These are phyloP conservation scores for Aspergillus ochraceus DNA, from an alignment of 2,329 filamentous ascomycete genomes.

Conservation along the genomic window DNA sequence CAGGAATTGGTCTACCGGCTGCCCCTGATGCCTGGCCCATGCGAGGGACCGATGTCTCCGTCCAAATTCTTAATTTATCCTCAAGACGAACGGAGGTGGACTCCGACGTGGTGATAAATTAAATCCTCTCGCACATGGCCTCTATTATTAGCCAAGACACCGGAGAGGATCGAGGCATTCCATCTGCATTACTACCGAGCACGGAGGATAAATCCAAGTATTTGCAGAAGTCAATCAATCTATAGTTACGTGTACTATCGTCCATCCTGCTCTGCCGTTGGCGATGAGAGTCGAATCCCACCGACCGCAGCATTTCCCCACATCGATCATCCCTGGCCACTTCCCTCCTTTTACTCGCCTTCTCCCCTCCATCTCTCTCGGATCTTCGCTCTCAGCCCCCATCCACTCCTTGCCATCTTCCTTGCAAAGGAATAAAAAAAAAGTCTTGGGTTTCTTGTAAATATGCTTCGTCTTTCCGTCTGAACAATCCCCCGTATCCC, in stretches of 20 bases:
- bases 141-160: background rate
- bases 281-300: background rate
- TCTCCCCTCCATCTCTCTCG: background rate
- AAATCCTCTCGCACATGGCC: background rate
- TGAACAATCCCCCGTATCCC: conserved; percentile 11
- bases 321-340: conserved; percentile 7
- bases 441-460: conserved; percentile 8
- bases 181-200: background rate
- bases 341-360: conserved; percentile 3
- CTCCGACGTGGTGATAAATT: background rate
- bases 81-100: background rate
- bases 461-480: conserved; percentile 16
- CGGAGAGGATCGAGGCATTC: background rate
- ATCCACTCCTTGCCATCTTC: background rate
- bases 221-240: background rate
- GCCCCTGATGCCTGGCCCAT: background rate
- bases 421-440: background rate
- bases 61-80: background rate
- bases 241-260: background rate
- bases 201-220: too few species aligned
- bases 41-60: background rate
- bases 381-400: background rate
- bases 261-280: background rate
- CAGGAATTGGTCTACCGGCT: background rate
- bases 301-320: background rate